Base-by-base conservation (phyloP, 306 rosid species). In the Cicer pinnatifidum region DNA sequence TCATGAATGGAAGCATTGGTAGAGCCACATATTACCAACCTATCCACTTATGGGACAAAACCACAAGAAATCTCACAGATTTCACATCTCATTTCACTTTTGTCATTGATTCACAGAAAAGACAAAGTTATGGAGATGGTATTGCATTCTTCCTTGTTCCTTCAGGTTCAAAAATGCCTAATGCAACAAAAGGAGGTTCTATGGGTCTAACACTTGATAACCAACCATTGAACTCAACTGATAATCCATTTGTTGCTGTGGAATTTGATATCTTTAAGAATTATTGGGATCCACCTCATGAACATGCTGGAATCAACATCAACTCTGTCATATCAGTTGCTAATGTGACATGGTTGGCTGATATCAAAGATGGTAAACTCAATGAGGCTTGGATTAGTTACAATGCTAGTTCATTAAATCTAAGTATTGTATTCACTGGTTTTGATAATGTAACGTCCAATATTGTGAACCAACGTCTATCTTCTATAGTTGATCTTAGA, bases 241-340 rank as follows among this genome's bases (percentile, higher is more conserved):
- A 47, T 0, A 33, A 65, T 69, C 75, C 74, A 7, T 87, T 88
- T 73, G 84, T 85, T 35, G 91, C 85, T 0, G 80, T 85, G 20
- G 91, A 88, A 62, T 88, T 86, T 51, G 92, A 88, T 62, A 86
- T 81, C 65, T 80, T 1, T 9, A 3, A 0, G 0, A 72, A 78
- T 11, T 0, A 0, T 0, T 84, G 61, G 68, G 93, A 88, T 71
- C 86, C 83, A 12, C 50, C 51, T 0, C 0, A 1, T 1, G 65
- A 45, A 52, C 88, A 86, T 73, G 88, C 83, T 6, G 92, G 90
- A 12, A 80, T 88, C 11, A 57, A 86, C 54, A 56, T 82, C 35
- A 80, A 65, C 37, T 84, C 91, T 4, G 7, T 84, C 81, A 1
- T 0, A 1, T 87, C 87, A 3, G 54, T 45, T 41, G 81, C 78